Evolutionary conservation across 2,329 filamentous ascomycete genomes (phyloP).

Genomic region (Paracamarosporium sp.): DNA sequence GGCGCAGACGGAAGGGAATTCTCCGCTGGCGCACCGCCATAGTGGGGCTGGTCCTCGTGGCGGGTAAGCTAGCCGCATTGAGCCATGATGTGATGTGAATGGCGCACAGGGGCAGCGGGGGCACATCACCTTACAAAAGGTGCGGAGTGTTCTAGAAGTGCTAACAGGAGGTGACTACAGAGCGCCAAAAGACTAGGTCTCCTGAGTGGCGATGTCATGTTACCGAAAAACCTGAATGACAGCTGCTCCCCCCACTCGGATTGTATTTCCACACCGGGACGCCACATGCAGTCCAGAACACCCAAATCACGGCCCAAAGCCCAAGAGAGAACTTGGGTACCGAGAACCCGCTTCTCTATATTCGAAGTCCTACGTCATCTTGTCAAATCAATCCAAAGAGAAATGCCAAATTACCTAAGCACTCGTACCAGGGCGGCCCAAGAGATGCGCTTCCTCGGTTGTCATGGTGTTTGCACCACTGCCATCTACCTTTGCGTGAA

Average conservation of each 20-base stretch:
- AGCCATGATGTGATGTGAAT: no score
- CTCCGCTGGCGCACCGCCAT: neutral
- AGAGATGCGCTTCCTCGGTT: neutral
- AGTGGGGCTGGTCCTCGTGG: neutral
- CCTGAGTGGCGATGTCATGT: no score
- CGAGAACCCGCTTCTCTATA: no score
- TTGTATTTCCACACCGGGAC: no score
- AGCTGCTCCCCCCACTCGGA: no score
- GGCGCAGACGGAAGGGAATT: neutral
- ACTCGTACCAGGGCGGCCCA: neutral
- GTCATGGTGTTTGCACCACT: neutral
- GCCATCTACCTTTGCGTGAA: neutral
- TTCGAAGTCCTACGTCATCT: no score
- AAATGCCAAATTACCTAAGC: neutral
- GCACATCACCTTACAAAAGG: neutral
- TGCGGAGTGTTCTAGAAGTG: neutral
- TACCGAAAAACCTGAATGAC: no score
- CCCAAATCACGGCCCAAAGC: no score
- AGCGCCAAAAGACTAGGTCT: no score
- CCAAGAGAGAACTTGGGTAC: no score
- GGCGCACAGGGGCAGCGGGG: neutral
- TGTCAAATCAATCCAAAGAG: neutral
- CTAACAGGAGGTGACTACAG: no score
- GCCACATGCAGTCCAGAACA: no score
- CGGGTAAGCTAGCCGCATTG: neutral